Evolutionary conservation across 139 green algal genomes (phyloP).

Genomic region (Tetraselmis striata): DNA sequence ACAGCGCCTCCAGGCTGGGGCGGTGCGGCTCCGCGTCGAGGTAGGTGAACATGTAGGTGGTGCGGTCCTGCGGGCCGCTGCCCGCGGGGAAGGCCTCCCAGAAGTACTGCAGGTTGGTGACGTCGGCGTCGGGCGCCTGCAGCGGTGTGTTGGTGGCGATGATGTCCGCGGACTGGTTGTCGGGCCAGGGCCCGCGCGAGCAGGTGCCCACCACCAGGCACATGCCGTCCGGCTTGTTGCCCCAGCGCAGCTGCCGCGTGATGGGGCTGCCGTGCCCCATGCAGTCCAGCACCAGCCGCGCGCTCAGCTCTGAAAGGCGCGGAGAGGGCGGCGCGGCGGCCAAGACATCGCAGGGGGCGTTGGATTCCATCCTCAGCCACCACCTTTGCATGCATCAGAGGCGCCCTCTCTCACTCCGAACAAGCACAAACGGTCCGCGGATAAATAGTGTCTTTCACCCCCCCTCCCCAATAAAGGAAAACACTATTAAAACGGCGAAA

Average conservation of each 20-base stretch:
- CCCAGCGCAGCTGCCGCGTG: conserved; percentile 76
- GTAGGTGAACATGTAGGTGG: conserved; percentile 97
- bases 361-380: too few species aligned
- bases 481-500: too few species aligned
- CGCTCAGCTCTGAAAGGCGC: conserved; percentile 24
- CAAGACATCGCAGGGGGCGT: too few species aligned
- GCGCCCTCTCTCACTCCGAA: too few species aligned
- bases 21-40: conserved; percentile 64
- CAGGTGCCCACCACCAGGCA: conserved; percentile 90
- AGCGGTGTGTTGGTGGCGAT: conserved; percentile 74
- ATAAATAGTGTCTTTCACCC: too few species aligned
- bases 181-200: conserved; percentile 58
- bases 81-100: conserved; percentile 86
- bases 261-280: conserved; percentile 88
- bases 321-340: too few species aligned
- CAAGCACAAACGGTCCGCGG: too few species aligned
- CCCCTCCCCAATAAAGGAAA: too few species aligned
- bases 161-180: conserved; percentile 74
- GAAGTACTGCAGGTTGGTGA: conserved; percentile 73
- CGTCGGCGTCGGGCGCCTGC: conserved; percentile 36
- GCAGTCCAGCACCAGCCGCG: conserved; percentile 80
- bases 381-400: too few species aligned
- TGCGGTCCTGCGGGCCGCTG: conserved; percentile 67
- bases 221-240: conserved; percentile 83
- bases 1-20: conserved; percentile 61